A percentile compares a stretch with the other conserved stretches of the same genome.
These are phyloP conservation scores for Phytophthora pistaciae DNA, from an alignment of 352 stramenopile species.

Conservation along the genomic window DNA sequence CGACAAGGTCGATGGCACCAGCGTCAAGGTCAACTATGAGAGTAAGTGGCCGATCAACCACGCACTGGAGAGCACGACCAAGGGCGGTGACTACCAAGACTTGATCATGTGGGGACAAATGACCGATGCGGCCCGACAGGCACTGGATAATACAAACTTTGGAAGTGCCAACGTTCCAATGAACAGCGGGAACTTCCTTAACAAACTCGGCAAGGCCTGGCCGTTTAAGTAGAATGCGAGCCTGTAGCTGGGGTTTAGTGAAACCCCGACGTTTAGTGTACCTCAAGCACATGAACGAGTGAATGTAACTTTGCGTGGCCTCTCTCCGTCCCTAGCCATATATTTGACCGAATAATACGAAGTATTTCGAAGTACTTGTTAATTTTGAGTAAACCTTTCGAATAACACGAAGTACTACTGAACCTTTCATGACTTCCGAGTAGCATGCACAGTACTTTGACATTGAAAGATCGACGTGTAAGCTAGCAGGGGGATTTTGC, in stretches of 20 bases:
- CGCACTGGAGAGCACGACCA: not conserved
- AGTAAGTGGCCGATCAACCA: slow-evolving; percentile 5
- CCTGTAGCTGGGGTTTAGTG: not conserved
- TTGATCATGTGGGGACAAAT: slow-evolving; percentile 1
- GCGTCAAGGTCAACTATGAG: slow-evolving; percentile 4
- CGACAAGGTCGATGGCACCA: not conserved
- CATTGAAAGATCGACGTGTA: too few relatives aligned
- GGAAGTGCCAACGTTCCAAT: not conserved
- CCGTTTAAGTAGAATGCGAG: not conserved
- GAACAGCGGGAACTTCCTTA: not conserved
- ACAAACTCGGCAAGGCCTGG: not conserved
- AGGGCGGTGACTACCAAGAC: slow-evolving; percentile 1
- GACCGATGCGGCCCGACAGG: slow-evolving; percentile 1
- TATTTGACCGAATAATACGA: too few relatives aligned
- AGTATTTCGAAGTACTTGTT: too few relatives aligned
- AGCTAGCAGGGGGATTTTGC: too few relatives aligned
- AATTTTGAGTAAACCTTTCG: too few relatives aligned
- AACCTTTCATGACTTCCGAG: too few relatives aligned
- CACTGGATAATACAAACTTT: not conserved
- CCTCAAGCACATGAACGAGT: not conserved
- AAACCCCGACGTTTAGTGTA: not conserved
- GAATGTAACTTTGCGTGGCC: not conserved
- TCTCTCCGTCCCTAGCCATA: too few relatives aligned
- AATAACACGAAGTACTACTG: too few relatives aligned
- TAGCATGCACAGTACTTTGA: too few relatives aligned